These are phyloP conservation scores for Tylopilus subfusipes DNA, from an alignment of 768 basidiomycete species.

Conservation along the genomic window DNA sequence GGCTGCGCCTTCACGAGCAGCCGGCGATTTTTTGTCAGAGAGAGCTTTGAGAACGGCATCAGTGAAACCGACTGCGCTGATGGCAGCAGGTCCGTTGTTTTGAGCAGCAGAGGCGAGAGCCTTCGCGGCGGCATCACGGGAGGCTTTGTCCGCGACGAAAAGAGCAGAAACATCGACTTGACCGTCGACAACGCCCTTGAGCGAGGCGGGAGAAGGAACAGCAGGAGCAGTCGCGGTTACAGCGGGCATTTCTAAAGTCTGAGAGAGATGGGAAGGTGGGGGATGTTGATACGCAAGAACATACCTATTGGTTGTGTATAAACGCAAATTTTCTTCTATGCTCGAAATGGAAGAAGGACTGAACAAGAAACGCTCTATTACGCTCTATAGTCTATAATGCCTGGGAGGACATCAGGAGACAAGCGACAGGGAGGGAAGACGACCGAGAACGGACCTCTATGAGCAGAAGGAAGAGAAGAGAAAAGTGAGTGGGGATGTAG, in stretches of 20 bases:
- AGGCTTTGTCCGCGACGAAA: slow-evolving; percentile 81
- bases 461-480: slow-evolving; percentile 20
- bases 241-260: slow-evolving; percentile 77
- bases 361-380: slow-evolving; percentile 66
- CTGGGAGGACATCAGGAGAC: slow-evolving; percentile 21
- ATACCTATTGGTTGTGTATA: slow-evolving; percentile 41
- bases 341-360: slow-evolving; percentile 51
- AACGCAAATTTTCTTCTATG: slow-evolving; percentile 35
- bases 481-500: slow-evolving; percentile 33
- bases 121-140: slow-evolving; percentile 68
- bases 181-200: slow-evolving; percentile 67
- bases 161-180: slow-evolving; percentile 72
- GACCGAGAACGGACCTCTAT: slow-evolving; percentile 32
- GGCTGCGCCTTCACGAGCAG: slow-evolving; percentile 86
- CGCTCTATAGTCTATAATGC: slow-evolving; percentile 41
- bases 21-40: slow-evolving; percentile 92
- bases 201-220: slow-evolving; percentile 59
- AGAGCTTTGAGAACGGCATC: slow-evolving; percentile 81
- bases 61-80: slow-evolving; percentile 64
- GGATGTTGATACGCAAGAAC: slow-evolving; percentile 9
- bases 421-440: background rate
- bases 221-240: slow-evolving; percentile 61
- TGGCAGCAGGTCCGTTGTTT: slow-evolving; percentile 80
- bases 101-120: slow-evolving; percentile 69
- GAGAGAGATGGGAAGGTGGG: background rate